Conservation (phyloP, 2,329 filamentous ascomycete genomes). For the Fusarium graminum region DNA sequence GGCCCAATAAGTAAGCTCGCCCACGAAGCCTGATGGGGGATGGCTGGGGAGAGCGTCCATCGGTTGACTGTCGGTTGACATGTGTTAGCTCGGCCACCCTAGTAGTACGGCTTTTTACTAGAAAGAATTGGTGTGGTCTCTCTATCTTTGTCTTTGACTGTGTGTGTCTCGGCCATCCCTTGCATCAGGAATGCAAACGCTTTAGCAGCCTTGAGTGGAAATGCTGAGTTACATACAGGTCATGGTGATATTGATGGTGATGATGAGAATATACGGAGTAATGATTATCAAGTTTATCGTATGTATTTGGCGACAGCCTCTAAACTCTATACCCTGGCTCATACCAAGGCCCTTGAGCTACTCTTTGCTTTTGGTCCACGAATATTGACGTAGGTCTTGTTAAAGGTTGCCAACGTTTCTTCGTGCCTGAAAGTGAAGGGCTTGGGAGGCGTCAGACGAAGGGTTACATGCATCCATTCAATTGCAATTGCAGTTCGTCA, state of each 20-base stretch:
- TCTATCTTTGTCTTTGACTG: slow-evolving; percentile 26
- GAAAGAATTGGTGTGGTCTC: no score
- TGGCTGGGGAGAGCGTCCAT: slow-evolving; percentile 3
- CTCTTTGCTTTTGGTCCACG: background rate
- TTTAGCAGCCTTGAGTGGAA: slow-evolving; percentile 23
- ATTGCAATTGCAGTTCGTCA: slow-evolving; percentile 18
- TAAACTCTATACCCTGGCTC: slow-evolving; percentile 16
- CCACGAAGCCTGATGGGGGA: slow-evolving; percentile 9
- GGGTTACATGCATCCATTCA: slow-evolving; percentile 34
- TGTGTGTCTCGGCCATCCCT: slow-evolving; percentile 21
- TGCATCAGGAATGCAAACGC: slow-evolving; percentile 35
- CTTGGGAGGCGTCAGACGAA: slow-evolving; percentile 11
- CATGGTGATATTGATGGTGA: slow-evolving; percentile 3
- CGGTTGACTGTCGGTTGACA: background rate
- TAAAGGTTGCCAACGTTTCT: slow-evolving; percentile 27
- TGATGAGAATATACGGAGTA: no score
- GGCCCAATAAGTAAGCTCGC: slow-evolving; percentile 14
- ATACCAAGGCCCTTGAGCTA: slow-evolving; percentile 6
- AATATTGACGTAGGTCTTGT: background rate
- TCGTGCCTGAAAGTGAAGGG: slow-evolving; percentile 25
- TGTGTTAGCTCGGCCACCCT: background rate
- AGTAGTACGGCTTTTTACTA: no score
- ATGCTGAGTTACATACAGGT: slow-evolving; percentile 13
- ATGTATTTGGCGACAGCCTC: no score
- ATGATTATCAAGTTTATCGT: no score